These are phyloP conservation scores for Pestalotiopsis sp. DNA, from an alignment of 2,329 filamentous ascomycete genomes.

Conservation along the genomic window DNA sequence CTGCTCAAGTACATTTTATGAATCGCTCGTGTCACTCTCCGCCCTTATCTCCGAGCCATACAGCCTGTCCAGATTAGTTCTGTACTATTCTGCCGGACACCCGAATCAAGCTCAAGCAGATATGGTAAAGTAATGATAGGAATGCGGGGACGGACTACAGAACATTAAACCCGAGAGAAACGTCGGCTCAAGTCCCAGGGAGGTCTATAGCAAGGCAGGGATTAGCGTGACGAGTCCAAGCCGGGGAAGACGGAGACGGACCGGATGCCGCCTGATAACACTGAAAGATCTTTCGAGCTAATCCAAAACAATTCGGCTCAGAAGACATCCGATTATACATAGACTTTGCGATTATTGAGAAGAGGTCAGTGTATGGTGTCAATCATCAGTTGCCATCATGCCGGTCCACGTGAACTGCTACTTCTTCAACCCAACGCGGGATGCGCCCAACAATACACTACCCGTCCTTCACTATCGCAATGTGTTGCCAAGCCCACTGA, in stretches of 20 bases:
- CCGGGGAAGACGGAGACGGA: not conserved
- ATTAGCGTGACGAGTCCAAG: not conserved
- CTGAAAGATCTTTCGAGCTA: not conserved
- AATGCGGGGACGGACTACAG: not conserved
- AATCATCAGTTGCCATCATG: not conserved
- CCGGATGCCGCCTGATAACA: not conserved
- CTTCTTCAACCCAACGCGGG: not conserved
- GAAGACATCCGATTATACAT: too few relatives aligned
- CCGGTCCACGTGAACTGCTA: not conserved
- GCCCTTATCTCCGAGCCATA: not conserved
- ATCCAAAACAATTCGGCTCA: too few relatives aligned
- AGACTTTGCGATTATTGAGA: too few relatives aligned
- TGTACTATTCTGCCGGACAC: not conserved
- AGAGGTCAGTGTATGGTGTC: not conserved
- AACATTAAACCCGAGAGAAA: not conserved
- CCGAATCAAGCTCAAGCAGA: not conserved
- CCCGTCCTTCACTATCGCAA: not conserved
- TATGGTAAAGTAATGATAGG: not conserved
- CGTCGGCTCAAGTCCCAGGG: not conserved
- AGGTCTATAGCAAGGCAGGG: not conserved
- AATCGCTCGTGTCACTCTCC: too few relatives aligned
- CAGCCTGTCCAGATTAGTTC: not conserved
- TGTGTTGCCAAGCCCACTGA: not conserved
- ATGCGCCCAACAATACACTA: not conserved
- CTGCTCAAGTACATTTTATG: too few relatives aligned